Conservation (phyloP, 495 filamentous ascomycete species). For the Annulohypoxylon bovei region DNA sequence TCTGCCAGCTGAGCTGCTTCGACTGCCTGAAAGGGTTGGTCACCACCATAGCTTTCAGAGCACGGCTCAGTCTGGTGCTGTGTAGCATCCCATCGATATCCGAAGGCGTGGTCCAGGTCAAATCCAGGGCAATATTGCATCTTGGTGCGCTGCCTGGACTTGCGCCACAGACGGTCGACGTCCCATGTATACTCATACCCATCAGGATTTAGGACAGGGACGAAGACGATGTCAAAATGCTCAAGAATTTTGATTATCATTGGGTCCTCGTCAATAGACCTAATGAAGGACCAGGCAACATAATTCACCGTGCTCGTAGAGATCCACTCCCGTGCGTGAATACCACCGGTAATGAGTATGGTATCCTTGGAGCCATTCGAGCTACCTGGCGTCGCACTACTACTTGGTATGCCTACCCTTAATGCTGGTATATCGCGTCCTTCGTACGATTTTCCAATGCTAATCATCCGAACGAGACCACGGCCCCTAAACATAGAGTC, state of each 20-base stretch:
- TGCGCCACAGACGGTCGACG: constrained; percentile 91
- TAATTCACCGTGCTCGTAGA: constrained; percentile 92
- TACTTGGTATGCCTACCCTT: constrained; percentile 73
- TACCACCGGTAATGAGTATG: constrained; percentile 83
- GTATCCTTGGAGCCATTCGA: constrained; percentile 66
- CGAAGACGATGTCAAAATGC: constrained; percentile 85
- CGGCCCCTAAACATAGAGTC: constrained; percentile 81
- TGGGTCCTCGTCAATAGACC: constrained; percentile 73
- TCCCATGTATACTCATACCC: constrained; percentile 96
- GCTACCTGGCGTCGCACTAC: constrained; percentile 49
- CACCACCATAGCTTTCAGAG: constrained; percentile 89
- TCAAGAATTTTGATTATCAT: constrained; percentile 79
- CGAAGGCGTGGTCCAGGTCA: constrained; percentile 88
- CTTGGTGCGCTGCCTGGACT: constrained; percentile 87
- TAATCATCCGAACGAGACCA: constrained; percentile 75
- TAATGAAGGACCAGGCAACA: constrained; percentile 88
- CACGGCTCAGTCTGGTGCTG: constrained; percentile 80
- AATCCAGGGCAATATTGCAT: constrained; percentile 86
- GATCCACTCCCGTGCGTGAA: constrained; percentile 96
- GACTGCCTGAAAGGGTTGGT: constrained; percentile 81
- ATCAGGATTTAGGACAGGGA: constrained; percentile 92
- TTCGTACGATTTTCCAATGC: constrained; percentile 83
- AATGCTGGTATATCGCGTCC: constrained; percentile 85
- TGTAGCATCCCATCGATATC: constrained; percentile 82
- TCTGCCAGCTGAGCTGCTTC: constrained; percentile 80